Evolutionary conservation across 768 basidiomycete genomes (phyloP), one percentile per base, ranked within the genome.

Genomic region (Hortiboletus campestris): DNA sequence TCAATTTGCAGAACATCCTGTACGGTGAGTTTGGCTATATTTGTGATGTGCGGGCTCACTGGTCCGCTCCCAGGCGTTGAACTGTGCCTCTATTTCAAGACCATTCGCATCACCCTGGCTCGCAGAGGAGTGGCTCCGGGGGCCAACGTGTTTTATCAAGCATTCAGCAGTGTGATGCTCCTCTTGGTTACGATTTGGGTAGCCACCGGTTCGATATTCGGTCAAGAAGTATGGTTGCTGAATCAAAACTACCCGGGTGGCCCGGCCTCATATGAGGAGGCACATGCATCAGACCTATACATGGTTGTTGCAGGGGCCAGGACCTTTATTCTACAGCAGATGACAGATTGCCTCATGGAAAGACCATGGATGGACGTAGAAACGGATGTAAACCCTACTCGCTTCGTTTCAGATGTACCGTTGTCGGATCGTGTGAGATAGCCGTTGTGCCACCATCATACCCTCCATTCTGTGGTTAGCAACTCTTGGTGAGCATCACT

Each of bases 201-300:
- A 25, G 25, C 25, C 25, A 25, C 25, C 25, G 25, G 25, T 25
- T 25, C 25, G 25, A 69, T 67, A 6, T 63, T 38, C 16, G 63
- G 64, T 4, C 56, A 69, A 46, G 44, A 61, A 36, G 62, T 67
- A 55, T 76, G 75, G 75, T 58, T 76, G 13, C 56, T 64, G 9
- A 53, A 70, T 54, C 0, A 49, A 65, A 46, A 5, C n/a, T 69
- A 67, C 34, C 72, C 73, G 10, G 71, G 72, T 5, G 73, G 74
- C n/a, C 53, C 63, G 25, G 41, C 16, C 6, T 1, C 17, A 2
- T 38, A 60, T 16, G 63, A 69, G 64, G 2, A 55, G 69, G 49
- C 46, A 62, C 35, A 62, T 67, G 55, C 56, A 12, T 49, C 58
- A 14, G 25, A 25, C 57, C 60, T 69, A 61, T 56, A 55, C 32